Evolutionary conservation across 1,139 yeast genomes (phyloP), one percentile per base, ranked within the genome.

Genomic region (Yamadazyma conglobata): DNA sequence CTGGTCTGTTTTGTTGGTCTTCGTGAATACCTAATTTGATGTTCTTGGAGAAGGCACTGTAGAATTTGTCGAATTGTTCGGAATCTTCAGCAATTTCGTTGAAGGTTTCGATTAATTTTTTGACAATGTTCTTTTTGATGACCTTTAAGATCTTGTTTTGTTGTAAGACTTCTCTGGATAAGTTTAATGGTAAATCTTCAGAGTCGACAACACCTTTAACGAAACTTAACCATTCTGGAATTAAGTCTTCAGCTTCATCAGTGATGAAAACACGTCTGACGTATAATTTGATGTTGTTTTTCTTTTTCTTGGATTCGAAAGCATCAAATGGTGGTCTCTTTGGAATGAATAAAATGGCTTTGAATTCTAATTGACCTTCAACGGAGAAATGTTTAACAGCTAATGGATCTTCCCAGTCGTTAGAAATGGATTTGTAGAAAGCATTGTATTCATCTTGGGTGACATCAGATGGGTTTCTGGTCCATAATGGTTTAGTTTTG

Each of bases 321-420:
- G 95, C 77, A 63, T 93, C 98, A 60, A 91, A 87, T 67, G 99
- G 98, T 54, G 99, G 97, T 75, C 98, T 88, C 78, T 86, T 88
- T 69, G 99, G 99, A 69, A 93, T 79, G 62, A 87, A 93, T 56
- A 93, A 77, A 59, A 93, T 91, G 44, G 98, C 97, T 75, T 85
- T 88, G 80, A 93, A 93, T 74, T 93, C 99, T 58, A 93, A 81
- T 76, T 93, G 98, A 79, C 99, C 99, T 75, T 93, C 99, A 61
- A 93, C 99, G 34, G 96, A 87, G 76, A 93, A 93, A 74, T 93
- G 99, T 80, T 93, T 93, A 52, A 91, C 97, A 48, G 97, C 97
- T 64, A 91, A 80, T 70, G 96, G 99, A 64, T 91, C 98, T 75
- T 91, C 98, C 98, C 98, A 93, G 70, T 93, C 99, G 70, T 93